Conservation (phyloP, 2,329 filamentous ascomycete species). For the Colletotrichum spinosum region DNA sequence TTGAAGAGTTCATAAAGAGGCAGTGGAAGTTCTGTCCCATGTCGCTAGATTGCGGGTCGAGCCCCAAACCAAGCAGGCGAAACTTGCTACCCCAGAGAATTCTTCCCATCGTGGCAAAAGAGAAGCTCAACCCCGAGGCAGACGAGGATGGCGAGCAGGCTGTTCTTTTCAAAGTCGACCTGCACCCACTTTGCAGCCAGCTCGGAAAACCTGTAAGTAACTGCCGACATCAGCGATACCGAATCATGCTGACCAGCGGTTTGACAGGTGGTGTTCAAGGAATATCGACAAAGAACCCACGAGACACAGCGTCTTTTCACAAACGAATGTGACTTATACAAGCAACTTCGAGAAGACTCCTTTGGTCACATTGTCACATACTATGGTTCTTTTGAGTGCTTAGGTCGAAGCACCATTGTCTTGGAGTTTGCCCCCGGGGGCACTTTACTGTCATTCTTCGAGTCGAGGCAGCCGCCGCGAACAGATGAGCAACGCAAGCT, state of each 20-base stretch:
- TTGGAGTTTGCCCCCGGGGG: neutral
- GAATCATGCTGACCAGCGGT: neutral
- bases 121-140: neutral
- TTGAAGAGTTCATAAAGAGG: neutral
- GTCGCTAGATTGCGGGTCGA: neutral
- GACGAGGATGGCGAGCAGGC: neutral
- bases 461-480: neutral
- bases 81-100: neutral
- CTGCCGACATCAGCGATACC: neutral
- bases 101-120: neutral
- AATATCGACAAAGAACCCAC: neutral
- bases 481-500: neutral
- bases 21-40: conserved; percentile 13
- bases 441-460: neutral
- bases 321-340: conserved; percentile 6
- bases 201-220: neutral
- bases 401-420: neutral
- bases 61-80: neutral
- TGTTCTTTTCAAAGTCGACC: neutral
- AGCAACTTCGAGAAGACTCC: neutral
- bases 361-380: neutral
- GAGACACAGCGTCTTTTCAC: neutral
- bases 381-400: conserved; percentile 3
- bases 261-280: conserved; percentile 10
- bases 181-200: neutral